These are phyloP conservation scores for Magnaporthiopsis poae DNA, from an alignment of 2,329 filamentous ascomycete genomes.

Conservation along the genomic window DNA sequence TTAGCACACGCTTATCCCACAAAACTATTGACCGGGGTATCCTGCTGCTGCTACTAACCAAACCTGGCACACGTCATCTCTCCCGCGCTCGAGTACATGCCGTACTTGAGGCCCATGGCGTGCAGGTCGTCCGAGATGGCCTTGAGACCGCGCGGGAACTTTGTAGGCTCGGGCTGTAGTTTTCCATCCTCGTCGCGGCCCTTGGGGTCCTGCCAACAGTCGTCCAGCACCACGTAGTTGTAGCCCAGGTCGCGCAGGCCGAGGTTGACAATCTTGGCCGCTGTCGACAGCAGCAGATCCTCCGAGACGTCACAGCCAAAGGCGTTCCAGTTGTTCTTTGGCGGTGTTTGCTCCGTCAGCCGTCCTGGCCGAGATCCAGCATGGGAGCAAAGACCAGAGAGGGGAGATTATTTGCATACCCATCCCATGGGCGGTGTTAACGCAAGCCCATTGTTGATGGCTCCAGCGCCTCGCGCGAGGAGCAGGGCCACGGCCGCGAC, in stretches of 20 bases:
- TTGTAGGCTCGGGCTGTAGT: slow-evolving; percentile 22
- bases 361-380: neutral
- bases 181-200: slow-evolving; percentile 17
- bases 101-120: slow-evolving; percentile 26
- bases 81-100: slow-evolving; percentile 33
- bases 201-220: slow-evolving; percentile 12
- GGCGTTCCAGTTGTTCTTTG: slow-evolving; percentile 16
- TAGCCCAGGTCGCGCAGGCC: slow-evolving; percentile 13
- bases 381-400: neutral
- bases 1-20: neutral
- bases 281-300: slow-evolving; percentile 10
- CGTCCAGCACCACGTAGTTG: slow-evolving; percentile 14
- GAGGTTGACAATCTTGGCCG: slow-evolving; percentile 10
- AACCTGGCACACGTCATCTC: slow-evolving; percentile 41
- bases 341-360: neutral
- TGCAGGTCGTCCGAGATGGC: slow-evolving; percentile 26
- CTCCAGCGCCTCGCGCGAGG: neutral
- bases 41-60: neutral
- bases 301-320: slow-evolving; percentile 16
- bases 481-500: neutral
- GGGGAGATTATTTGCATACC: neutral
- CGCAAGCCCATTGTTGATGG: slow-evolving; percentile 11
- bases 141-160: slow-evolving; percentile 28
- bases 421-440: slow-evolving; percentile 13
- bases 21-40: neutral